Evolutionary conservation across 164 flowering plant genomes (phyloP).

Genomic region (Tetrastigma voinierianum): DNA sequence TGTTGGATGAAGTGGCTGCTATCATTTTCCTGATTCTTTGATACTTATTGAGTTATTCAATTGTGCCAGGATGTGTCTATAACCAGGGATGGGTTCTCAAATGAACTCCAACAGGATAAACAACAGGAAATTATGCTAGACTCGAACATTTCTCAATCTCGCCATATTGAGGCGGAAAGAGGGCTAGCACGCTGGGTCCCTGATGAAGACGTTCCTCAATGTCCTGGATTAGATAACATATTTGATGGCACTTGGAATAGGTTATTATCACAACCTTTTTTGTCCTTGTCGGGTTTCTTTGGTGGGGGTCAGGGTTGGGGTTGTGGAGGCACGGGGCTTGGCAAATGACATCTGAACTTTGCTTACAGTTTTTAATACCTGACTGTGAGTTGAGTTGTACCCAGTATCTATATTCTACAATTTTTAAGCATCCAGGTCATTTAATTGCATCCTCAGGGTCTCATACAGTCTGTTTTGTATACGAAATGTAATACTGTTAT

Average conservation of each 20-base stretch:
- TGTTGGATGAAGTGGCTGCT: background rate
- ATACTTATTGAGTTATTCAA: conserved; percentile 7
- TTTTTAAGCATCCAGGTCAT: no score
- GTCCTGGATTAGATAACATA: conserved; percentile 77
- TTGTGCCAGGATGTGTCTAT: conserved; percentile 71
- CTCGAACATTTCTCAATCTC: conserved; percentile 74
- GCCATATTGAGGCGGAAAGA: conserved; percentile 63
- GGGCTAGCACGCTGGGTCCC: conserved; percentile 94
- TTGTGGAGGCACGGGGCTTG: no score
- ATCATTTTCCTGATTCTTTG: background rate
- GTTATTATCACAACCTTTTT: conserved; percentile 30
- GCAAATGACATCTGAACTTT: no score
- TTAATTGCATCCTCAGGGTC: no score
- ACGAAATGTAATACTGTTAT: no score
- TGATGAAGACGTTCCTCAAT: conserved; percentile 71
- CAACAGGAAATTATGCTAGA: conserved; percentile 78
- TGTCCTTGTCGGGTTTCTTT: background rate
- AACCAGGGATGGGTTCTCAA: conserved; percentile 51
- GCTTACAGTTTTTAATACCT: no score
- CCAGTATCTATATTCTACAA: no score
- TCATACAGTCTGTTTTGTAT: no score
- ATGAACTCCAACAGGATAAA: conserved; percentile 47
- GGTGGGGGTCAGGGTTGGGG: no score
- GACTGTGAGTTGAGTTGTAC: no score
- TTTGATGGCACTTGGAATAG: conserved; percentile 87